phyloP scores from a whole-genome alignment of 768 basidiomycete genomes.

The Hygrophoropsis aurantiaca region DNA sequence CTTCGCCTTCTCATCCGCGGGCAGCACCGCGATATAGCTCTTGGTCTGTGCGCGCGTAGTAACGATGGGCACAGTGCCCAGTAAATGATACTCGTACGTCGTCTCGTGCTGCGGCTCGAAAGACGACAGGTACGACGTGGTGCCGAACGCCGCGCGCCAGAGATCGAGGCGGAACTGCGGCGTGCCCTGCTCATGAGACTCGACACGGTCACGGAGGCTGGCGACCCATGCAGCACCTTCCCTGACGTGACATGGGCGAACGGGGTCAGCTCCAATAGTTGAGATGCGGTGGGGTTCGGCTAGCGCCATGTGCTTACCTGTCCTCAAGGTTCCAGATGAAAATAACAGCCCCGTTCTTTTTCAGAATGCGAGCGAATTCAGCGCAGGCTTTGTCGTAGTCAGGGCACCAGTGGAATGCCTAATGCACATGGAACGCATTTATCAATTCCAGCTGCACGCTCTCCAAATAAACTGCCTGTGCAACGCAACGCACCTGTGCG shows the following conservation, averaged over 20 bases:
- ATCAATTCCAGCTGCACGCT: too few species aligned
- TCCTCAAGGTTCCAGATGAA: constrained; percentile 94
- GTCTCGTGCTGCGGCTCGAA: constrained; percentile 65
- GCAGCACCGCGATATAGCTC: constrained; percentile 75
- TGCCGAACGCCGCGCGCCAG: constrained; percentile 74
- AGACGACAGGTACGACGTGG: constrained; percentile 51
- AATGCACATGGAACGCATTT: constrained; percentile 1
- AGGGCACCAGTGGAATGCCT: constrained; percentile 96
- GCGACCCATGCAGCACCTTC: constrained; percentile 72
- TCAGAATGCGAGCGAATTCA: constrained; percentile 81
- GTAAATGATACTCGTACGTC: constrained; percentile 51
- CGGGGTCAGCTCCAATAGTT: too few species aligned
- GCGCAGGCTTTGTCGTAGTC: constrained; percentile 68
- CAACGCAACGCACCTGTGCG: constrained; percentile 56
- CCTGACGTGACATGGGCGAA: constrained; percentile 30
- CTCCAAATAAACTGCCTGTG: neutral
- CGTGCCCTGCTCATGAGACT: constrained; percentile 65
- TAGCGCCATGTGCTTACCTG: constrained; percentile 41
- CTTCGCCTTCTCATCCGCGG: constrained; percentile 53
- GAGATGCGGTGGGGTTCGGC: neutral
- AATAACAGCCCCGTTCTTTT: constrained; percentile 66
- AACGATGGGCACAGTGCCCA: constrained; percentile 52
- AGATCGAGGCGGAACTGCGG: constrained; percentile 80
- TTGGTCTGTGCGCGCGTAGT: constrained; percentile 76
- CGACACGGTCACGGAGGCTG: constrained; percentile 65